Conservation (phyloP, 139 green algal genomes). For the Nannochloris sp. region DNA sequence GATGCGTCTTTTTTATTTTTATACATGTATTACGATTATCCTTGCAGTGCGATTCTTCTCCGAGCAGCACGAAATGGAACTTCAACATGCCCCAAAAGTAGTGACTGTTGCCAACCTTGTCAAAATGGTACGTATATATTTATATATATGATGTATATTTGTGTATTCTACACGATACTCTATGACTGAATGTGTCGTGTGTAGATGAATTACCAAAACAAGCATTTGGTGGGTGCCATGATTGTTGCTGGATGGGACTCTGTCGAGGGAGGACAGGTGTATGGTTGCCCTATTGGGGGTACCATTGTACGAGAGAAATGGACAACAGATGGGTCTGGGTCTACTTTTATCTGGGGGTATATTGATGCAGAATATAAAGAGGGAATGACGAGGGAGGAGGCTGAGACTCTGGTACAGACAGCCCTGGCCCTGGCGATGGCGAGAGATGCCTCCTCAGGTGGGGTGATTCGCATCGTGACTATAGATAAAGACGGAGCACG, state of each 20-base stretch:
- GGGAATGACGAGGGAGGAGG: slow-evolving; percentile 64
- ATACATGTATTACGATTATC: too few relatives aligned
- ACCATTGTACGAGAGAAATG: slow-evolving; percentile 61
- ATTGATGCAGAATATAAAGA: slow-evolving; percentile 72
- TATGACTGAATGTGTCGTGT: background rate
- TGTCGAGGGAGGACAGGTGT: slow-evolving; percentile 70
- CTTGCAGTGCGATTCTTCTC: slow-evolving; percentile 45
- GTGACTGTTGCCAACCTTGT: slow-evolving; percentile 79
- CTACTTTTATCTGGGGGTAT: slow-evolving; percentile 83
- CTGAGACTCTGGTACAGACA: slow-evolving; percentile 59
- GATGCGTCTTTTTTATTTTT: too few relatives aligned
- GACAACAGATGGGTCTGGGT: slow-evolving; percentile 82
- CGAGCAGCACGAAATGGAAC: slow-evolving; percentile 43
- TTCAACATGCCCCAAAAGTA: slow-evolving; percentile 52
- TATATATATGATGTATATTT: background rate
- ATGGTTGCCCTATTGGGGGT: slow-evolving; percentile 78
- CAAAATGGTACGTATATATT: slow-evolving; percentile 36
- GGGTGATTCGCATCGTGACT: slow-evolving; percentile 68
- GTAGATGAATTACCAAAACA: slow-evolving; percentile 88
- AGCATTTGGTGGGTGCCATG: slow-evolving; percentile 86
- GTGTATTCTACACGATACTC: background rate
- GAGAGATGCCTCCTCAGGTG: slow-evolving; percentile 66
- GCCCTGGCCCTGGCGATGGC: slow-evolving; percentile 76
- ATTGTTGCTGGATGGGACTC: slow-evolving; percentile 91
- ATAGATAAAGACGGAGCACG: slow-evolving; percentile 48